These are phyloP conservation scores for Petunia secreta DNA, from an alignment of 257 asterid species.

Conservation along the genomic window DNA sequence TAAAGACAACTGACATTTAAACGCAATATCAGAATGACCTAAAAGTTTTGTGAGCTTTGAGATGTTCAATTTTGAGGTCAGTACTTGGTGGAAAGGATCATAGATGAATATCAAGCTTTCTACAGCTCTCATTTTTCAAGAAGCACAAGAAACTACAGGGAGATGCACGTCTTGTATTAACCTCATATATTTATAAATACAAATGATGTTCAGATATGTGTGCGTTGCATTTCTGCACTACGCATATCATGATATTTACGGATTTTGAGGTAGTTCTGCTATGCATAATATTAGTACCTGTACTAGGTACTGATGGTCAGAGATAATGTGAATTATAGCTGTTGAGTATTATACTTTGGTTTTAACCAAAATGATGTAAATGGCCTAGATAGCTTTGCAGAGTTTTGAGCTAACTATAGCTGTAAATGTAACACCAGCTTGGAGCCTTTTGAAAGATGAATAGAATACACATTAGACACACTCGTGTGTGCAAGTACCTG, in stretches of 20 bases:
- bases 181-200: not conserved
- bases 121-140: slow-evolving; percentile 7
- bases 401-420: not conserved
- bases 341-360: not conserved
- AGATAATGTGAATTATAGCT: not conserved
- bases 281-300: not conserved
- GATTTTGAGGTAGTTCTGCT: not conserved
- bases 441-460: not conserved
- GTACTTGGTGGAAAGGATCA: not conserved
- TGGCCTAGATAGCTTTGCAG: slow-evolving; percentile 13
- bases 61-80: not conserved
- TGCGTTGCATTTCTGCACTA: slow-evolving; percentile 7
- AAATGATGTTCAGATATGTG: not conserved
- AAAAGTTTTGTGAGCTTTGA: slow-evolving; percentile 5
- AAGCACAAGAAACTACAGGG: slow-evolving; percentile 16
- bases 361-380: not conserved
- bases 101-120: slow-evolving; percentile 17
- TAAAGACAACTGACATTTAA: not conserved
- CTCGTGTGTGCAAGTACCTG: not conserved
- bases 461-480: not conserved
- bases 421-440: not conserved
- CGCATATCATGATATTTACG: not conserved
- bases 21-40: slow-evolving; percentile 1
- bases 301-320: not conserved
- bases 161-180: not conserved